A percentile compares a stretch with the other conserved stretches of the same genome.
phyloP scores from a whole-genome alignment of 2,329 filamentous ascomycete species.

The Diaporthe caulivora region DNA sequence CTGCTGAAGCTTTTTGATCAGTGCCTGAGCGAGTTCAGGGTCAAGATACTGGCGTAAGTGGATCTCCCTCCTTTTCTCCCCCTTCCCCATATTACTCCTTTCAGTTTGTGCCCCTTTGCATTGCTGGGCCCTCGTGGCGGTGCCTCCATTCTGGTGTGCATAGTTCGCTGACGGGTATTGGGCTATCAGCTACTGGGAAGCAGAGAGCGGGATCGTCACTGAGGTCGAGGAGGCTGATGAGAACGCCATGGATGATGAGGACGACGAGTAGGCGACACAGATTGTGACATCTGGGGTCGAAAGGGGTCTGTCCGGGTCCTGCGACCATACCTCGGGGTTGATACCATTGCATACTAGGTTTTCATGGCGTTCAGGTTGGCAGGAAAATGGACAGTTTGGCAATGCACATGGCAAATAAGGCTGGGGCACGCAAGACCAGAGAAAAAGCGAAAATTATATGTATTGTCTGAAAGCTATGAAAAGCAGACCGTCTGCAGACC shows the following conservation, averaged over 20 bases:
- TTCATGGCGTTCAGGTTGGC: conserved; percentile 34
- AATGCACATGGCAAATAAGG: conserved; percentile 7
- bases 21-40: conserved; percentile 89
- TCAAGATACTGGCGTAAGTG: conserved; percentile 80
- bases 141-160: not conserved
- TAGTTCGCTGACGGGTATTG: conserved; percentile 38
- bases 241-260: conserved; percentile 45
- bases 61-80: not conserved
- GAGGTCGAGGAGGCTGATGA: conserved; percentile 60
- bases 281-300: not conserved
- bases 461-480: conserved; percentile 14
- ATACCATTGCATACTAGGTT: conserved; percentile 36
- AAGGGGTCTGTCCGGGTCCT: not conserved
- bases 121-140: too few species aligned
- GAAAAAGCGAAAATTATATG: conserved; percentile 23
- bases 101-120: too few species aligned
- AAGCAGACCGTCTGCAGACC: not conserved
- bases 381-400: conserved; percentile 6
- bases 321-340: conserved; percentile 7
- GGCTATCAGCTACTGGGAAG: conserved; percentile 69
- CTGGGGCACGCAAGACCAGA: not conserved
- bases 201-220: conserved; percentile 70
- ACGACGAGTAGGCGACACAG: conserved; percentile 39
- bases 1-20: conserved; percentile 94
- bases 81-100: not conserved